Conservation (phyloP, 2,329 filamentous ascomycete genomes). For the Penicillium sclerotiorum region DNA sequence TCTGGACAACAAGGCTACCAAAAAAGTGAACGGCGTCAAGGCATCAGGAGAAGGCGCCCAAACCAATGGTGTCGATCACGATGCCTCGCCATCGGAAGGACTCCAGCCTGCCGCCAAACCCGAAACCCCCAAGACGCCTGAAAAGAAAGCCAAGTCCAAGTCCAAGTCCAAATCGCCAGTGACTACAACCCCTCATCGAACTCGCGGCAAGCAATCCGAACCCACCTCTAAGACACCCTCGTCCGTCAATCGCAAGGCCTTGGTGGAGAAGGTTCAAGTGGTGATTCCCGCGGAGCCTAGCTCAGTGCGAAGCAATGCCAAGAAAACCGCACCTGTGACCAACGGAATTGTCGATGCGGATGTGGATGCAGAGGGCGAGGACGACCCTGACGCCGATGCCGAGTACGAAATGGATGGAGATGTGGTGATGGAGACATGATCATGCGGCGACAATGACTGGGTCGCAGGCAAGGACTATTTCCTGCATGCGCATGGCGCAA, state of each 20-base stretch:
- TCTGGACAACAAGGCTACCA: conserved; percentile 3
- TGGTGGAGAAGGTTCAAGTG: conserved; percentile 29
- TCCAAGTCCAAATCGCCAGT: conserved; percentile 18
- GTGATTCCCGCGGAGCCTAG: conserved; percentile 31
- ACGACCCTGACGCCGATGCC: conserved; percentile 31
- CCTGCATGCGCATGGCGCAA: conserved; percentile 6
- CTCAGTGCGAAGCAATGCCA: conserved; percentile 15
- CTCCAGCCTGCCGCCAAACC: conserved; percentile 5
- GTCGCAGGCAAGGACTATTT: background rate
- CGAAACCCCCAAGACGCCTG: conserved; percentile 15
- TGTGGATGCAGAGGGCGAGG: conserved; percentile 28
- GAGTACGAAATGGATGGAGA: conserved; percentile 30
- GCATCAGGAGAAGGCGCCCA: conserved; percentile 4
- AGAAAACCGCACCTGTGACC: conserved; percentile 11
- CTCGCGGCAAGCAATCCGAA: conserved; percentile 14
- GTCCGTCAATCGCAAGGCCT: conserved; percentile 23
- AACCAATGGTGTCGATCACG: conserved; percentile 18
- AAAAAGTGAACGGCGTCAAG: conserved; percentile 13
- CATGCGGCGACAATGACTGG: background rate
- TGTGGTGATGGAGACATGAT: conserved; percentile 35
- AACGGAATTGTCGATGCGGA: conserved; percentile 26
- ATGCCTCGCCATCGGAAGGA: conserved; percentile 3
- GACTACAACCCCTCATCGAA: conserved; percentile 15
- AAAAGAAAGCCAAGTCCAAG: conserved; percentile 16
- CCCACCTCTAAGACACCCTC: conserved; percentile 18